Base-by-base conservation (phyloP, 768 basidiomycete species). In the Xerocomellus amylosporus region DNA sequence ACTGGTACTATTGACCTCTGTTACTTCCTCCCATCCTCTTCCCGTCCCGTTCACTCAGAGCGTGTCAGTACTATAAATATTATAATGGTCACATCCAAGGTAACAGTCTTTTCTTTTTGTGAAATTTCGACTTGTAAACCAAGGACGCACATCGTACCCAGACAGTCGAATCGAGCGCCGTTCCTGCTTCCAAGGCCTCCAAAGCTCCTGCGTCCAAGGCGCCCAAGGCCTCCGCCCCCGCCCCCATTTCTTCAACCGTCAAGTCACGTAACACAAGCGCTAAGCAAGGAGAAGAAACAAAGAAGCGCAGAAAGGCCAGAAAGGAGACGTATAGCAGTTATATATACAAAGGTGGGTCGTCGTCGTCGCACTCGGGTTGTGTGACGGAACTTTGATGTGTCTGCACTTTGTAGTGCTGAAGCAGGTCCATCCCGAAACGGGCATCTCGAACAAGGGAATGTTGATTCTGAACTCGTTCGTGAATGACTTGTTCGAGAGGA, bases 341-440 rank as follows among this genome's bases (percentile, higher is more conserved):
- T 74, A 83, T 86, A 63, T 83, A 81, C 74, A 82, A 80, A 67
- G 79, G 79, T 80, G 45, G 40, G 71, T 64, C 30, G 10, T 30
- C 36, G 19, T 9, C 22, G 20, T 38, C 28, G 22, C 12, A 12
- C 36, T 12, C 14, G 7, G 20, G 19, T 9, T 15, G 8, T 26
- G 7, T 7, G 28, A 34, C 12, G 0, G 1, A 36, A 7, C 10
- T 7, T 22, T 41, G 33, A 58, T 3, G 4, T 7, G 24, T 20
- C 2, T 6, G 5, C 7, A 22, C 3, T 12, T 1, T 28, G 13
- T 34, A 59, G 85, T 85, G 61, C 74, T 86, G 65, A 85, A 79
- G 74, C 85, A 87, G 73, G 85, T 87, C 58, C 85, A 86, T 76
- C 85, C 85, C 48, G 85, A 86, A 67, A 85, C 83, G 56, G 85